A percentile compares a stretch with the other conserved stretches of the same genome.
Evolutionary conservation across 441 rosid species (phyloP).

Genomic region (Corymbia calophylla): DNA sequence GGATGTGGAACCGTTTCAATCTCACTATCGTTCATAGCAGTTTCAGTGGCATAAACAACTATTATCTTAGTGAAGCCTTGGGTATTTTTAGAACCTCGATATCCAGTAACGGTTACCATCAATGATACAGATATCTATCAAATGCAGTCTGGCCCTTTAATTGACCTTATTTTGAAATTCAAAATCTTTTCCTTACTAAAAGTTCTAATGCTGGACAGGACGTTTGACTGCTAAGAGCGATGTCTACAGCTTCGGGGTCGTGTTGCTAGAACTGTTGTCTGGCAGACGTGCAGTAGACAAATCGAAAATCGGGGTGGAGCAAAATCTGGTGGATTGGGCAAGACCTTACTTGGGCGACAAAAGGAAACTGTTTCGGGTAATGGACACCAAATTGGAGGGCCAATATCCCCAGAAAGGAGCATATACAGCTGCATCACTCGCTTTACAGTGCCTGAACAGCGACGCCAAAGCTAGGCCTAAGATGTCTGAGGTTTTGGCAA

Average conservation of each 20-base stretch:
- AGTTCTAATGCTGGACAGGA: constrained; percentile 28
- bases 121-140: not conserved
- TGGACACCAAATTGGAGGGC: constrained; percentile 61
- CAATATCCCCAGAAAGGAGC: constrained; percentile 61
- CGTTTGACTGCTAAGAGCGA: constrained; percentile 55
- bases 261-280: constrained; percentile 52
- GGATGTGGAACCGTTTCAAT: not conserved
- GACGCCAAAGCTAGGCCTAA: constrained; percentile 54
- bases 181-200: not conserved
- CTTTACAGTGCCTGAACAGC: constrained; percentile 32
- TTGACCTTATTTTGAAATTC: not conserved
- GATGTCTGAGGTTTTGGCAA: constrained; percentile 41
- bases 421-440: constrained; percentile 41
- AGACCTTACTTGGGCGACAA: constrained; percentile 48
- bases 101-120: not conserved
- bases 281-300: constrained; percentile 59
- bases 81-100: not conserved
- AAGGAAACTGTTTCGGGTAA: constrained; percentile 46
- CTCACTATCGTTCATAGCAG: not conserved
- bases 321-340: constrained; percentile 57
- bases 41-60: not conserved
- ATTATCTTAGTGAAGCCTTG: not conserved
- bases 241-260: constrained; percentile 66
- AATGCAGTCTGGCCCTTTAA: not conserved
- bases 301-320: constrained; percentile 40